Percentiles rank a stretch among this genome's conserved stretches.
phyloP scores from a whole-genome alignment of 768 basidiomycete species.

The Lactarius trivialis region DNA sequence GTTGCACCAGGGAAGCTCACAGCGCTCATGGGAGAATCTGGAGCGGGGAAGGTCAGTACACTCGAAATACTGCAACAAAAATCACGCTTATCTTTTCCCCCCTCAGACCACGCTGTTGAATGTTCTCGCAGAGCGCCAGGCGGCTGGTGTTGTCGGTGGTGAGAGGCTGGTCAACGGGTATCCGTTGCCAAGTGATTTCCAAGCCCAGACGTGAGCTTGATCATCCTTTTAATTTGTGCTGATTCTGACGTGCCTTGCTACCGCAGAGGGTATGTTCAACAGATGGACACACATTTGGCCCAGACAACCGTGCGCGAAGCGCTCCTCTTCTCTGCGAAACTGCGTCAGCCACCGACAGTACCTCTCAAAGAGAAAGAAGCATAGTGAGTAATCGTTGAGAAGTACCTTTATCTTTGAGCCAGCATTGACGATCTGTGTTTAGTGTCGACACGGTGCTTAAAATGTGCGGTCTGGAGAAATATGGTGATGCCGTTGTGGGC shows the following conservation, averaged over 20 bases:
- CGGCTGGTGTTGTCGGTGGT: constrained; percentile 35
- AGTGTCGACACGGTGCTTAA: constrained; percentile 50
- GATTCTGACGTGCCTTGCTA: background rate
- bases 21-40: constrained; percentile 65
- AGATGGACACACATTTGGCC: constrained; percentile 74
- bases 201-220: constrained; percentile 46
- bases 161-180: constrained; percentile 42
- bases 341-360: constrained; percentile 67
- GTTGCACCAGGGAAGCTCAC: constrained; percentile 77
- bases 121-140: constrained; percentile 39
- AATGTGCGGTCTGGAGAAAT: constrained; percentile 59
- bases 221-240: constrained; percentile 33
- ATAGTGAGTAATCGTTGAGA: constrained; percentile 45
- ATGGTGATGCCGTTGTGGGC: constrained; percentile 63
- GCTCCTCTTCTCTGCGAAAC: constrained; percentile 67
- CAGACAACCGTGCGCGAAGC: constrained; percentile 78
- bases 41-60: constrained; percentile 38
- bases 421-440: background rate
- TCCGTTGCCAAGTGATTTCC: constrained; percentile 41
- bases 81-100: background rate
- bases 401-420: background rate
- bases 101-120: constrained; percentile 43
- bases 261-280: constrained; percentile 74
- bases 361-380: constrained; percentile 66
- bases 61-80: background rate